phyloP scores from a whole-genome alignment of 2,329 filamentous ascomycete species.

The Colletotrichum plurivorum region DNA sequence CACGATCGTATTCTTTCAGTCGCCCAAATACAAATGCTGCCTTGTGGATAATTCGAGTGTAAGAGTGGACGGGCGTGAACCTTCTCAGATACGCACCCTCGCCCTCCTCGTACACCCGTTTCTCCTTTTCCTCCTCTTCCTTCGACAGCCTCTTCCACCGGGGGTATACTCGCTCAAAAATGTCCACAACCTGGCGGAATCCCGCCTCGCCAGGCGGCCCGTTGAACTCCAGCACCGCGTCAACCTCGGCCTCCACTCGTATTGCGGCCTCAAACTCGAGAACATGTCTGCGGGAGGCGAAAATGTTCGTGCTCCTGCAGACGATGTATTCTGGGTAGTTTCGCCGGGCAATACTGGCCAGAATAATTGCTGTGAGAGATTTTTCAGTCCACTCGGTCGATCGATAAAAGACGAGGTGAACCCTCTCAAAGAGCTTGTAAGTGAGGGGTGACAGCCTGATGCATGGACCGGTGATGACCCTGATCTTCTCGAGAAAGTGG shows the following conservation, averaged over 20 bases:
- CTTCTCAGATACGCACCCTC: conserved; percentile 92
- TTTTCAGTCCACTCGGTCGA: conserved; percentile 99
- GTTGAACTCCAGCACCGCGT: conserved; percentile 85
- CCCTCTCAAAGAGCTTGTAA: conserved; percentile 89
- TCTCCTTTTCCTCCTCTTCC: conserved; percentile 85
- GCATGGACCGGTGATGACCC: conserved; percentile 84
- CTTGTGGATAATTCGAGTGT: conserved; percentile 94
- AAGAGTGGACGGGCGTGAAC: conserved; percentile 92
- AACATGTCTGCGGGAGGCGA: conserved; percentile 79
- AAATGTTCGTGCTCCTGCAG: conserved; percentile 90
- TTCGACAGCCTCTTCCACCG: conserved; percentile 83
- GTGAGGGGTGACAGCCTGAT: conserved; percentile 82
- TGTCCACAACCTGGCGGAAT: conserved; percentile 76
- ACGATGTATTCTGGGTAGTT: conserved; percentile 95
- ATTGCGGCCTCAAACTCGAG: conserved; percentile 93
- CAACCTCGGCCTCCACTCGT: conserved; percentile 84
- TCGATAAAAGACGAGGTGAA: conserved; percentile 95
- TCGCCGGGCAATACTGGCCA: conserved; percentile 88
- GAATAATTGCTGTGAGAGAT: conserved; percentile 92
- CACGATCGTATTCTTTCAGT: conserved; percentile 83
- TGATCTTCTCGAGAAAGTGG: conserved; percentile 84
- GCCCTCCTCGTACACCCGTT: conserved; percentile 81
- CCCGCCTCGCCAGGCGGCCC: conserved; percentile 77
- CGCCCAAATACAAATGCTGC: conserved; percentile 83
- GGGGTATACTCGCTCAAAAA: conserved; percentile 82